Conservation (phyloP, 2,329 filamentous ascomycete species). For the Botrytis deweyae region DNA sequence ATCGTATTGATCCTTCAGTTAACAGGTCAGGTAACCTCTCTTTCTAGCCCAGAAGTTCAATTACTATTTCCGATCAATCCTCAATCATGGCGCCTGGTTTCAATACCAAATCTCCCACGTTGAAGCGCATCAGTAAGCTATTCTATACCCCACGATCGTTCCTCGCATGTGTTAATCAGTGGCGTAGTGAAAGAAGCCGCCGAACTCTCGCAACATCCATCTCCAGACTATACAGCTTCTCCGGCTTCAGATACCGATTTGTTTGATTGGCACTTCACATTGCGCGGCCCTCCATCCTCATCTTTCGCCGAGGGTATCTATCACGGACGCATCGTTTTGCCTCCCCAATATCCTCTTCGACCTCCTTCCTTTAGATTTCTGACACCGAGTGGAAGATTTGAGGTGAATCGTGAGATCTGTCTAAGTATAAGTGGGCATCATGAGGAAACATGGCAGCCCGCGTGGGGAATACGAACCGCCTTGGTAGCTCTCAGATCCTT, state of each 20-base stretch:
- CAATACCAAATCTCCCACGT: constrained; percentile 78
- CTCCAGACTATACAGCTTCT: constrained; percentile 78
- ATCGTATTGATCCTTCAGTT: too few species aligned
- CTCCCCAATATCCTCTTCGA: constrained; percentile 83
- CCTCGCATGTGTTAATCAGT: constrained; percentile 13
- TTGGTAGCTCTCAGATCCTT: constrained; percentile 77
- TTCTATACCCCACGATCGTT: constrained; percentile 10
- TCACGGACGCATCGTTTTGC: constrained; percentile 91
- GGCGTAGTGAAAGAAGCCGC: constrained; percentile 79
- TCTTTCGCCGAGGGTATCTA: constrained; percentile 66
- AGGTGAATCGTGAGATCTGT: constrained; percentile 95
- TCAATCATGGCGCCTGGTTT: constrained; percentile 41
- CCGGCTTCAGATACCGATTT: constrained; percentile 81
- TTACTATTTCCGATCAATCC: neutral
- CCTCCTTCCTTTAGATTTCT: constrained; percentile 95
- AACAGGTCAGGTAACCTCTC: too few species aligned
- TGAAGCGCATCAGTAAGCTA: constrained; percentile 73
- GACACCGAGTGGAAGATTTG: constrained; percentile 88
- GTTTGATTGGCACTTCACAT: constrained; percentile 98
- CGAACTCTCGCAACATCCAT: constrained; percentile 78
- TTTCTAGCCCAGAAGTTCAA: neutral
- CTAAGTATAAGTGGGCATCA: constrained; percentile 92
- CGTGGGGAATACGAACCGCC: constrained; percentile 93
- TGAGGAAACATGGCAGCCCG: constrained; percentile 98
- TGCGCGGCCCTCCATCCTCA: constrained; percentile 84